Base-by-base conservation (phyloP, 192 early-diverging fungal genomes). In the Ambispora gerdemannii region DNA sequence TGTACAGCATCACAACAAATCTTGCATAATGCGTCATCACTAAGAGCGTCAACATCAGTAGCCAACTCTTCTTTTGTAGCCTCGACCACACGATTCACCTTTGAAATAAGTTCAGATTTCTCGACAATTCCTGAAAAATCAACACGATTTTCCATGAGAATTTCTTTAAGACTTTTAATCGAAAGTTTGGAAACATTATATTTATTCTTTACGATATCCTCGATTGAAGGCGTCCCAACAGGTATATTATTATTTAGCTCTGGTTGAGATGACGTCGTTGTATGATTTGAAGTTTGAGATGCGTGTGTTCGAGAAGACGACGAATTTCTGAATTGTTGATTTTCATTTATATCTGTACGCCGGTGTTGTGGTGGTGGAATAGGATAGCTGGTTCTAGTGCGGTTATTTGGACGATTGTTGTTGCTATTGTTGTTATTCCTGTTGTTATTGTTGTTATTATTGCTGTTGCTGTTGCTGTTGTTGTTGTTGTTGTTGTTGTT, bases 1-100 rank as follows among this genome's bases (percentile, higher is more conserved):
- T 90, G 81, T 20, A 82, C 78, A 13, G 83, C 84, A 74, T 93
- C 91, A 77, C 85, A 92, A 72, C 93, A 95, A 30, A 95, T 90
- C 72, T 88, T 88, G 80, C 92, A 94, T 32, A 90, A 55, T n/a
- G 81, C 76, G 38, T 91, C 87, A 32, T 93, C 91, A 17, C 56
- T 62, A 4, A 30, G 25, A 50, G 56, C 63, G 11, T 72, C 67
- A 30, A 71, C 67, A 27, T 82, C 79, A 62, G 67, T 72, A 11
- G 82, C 77, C 84, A 81, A 83, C 27, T 86, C 83, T 27, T 75
- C 69, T 43, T 78, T 78, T n/a, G 71, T 76, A 22, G 89, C 84
- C 15, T 87, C 85, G 0, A 92, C 76, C 8, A 94, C 80, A 56
- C 83, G 79, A 31, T 87, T 72, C 0, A 93, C 86, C 0, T 85